Evolutionary conservation across 371 early-diverging fungal genomes (phyloP).

Genomic region (Mortierella sp.): DNA sequence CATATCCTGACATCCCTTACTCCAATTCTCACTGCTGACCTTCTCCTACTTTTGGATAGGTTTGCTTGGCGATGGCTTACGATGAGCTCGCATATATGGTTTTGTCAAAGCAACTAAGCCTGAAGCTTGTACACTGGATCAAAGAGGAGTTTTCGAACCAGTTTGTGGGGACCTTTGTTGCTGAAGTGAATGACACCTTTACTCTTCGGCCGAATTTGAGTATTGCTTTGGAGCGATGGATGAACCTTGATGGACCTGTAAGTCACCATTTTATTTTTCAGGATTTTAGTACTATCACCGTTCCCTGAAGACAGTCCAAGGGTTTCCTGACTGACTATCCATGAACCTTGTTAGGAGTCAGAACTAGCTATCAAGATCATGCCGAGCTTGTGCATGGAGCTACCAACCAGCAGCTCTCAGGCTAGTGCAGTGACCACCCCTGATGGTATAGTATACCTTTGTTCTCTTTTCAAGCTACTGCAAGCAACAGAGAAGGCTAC

Average conservation of each 20-base stretch:
- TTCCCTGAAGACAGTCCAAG: slow-evolving; percentile 15
- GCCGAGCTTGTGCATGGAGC: slow-evolving; percentile 39
- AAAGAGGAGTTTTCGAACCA: slow-evolving; percentile 70
- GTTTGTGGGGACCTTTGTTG: slow-evolving; percentile 73
- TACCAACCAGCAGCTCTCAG: slow-evolving; percentile 19
- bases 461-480: slow-evolving; percentile 77
- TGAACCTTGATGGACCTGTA: slow-evolving; percentile 64
- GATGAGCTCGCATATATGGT: slow-evolving; percentile 79
- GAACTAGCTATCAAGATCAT: slow-evolving; percentile 46
- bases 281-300: too few relatives aligned
- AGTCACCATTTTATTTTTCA: neutral
- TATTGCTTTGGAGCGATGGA: slow-evolving; percentile 49
- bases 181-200: slow-evolving; percentile 54
- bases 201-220: slow-evolving; percentile 23
- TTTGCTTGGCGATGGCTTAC: slow-evolving; percentile 73
- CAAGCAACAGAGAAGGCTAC: slow-evolving; percentile 75
- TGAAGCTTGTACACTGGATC: slow-evolving; percentile 73
- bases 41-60: too few relatives aligned
- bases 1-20: too few relatives aligned
- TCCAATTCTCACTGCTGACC: too few relatives aligned
- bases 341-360: slow-evolving; percentile 41
- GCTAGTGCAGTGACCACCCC: slow-evolving; percentile 14
- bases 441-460: slow-evolving; percentile 63
- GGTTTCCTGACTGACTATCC: slow-evolving; percentile 1
- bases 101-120: slow-evolving; percentile 59